These are phyloP conservation scores for Leccinum uliginosum DNA, from an alignment of 768 basidiomycete genomes.

Conservation along the genomic window DNA sequence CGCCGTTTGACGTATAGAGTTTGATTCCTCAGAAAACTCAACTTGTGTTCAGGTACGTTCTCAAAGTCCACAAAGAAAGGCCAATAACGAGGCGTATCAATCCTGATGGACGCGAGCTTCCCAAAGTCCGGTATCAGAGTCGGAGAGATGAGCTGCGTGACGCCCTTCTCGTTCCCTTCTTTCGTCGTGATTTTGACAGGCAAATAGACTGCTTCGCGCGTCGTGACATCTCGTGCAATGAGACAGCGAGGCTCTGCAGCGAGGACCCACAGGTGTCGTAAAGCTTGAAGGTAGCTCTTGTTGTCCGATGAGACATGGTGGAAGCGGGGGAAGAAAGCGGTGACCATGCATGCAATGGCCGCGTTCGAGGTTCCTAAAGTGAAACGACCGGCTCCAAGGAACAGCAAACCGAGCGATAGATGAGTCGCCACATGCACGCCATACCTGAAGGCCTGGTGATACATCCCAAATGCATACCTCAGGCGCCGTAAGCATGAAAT, in stretches of 20 bases:
- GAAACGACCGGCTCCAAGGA: slow-evolving; percentile 89
- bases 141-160: slow-evolving; percentile 82
- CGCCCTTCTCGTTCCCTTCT: slow-evolving; percentile 59
- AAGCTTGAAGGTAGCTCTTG: slow-evolving; percentile 84
- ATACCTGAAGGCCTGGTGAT: slow-evolving; percentile 71
- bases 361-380: slow-evolving; percentile 91
- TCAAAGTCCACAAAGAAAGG: slow-evolving; percentile 82
- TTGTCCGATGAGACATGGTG: slow-evolving; percentile 79
- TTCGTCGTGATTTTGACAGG: slow-evolving; percentile 83
- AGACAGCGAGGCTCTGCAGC: slow-evolving; percentile 94
- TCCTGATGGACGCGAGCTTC: slow-evolving; percentile 72
- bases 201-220: slow-evolving; percentile 84
- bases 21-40: slow-evolving; percentile 66
- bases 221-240: slow-evolving; percentile 89
- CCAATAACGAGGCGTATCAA: slow-evolving; percentile 96
- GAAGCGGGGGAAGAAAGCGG: slow-evolving; percentile 90
- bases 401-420: slow-evolving; percentile 85
- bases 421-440: slow-evolving; percentile 89
- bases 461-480: slow-evolving; percentile 86
- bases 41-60: slow-evolving; percentile 60
- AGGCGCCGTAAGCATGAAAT: slow-evolving; percentile 83
- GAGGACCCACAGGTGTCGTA: slow-evolving; percentile 94
- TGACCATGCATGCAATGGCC: slow-evolving; percentile 84
- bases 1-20: slow-evolving; percentile 91
- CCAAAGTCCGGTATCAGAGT: slow-evolving; percentile 90